Evolutionary conservation across 306 rosid genomes (phyloP).

Genomic region (Trichosanthes cucumerina): DNA sequence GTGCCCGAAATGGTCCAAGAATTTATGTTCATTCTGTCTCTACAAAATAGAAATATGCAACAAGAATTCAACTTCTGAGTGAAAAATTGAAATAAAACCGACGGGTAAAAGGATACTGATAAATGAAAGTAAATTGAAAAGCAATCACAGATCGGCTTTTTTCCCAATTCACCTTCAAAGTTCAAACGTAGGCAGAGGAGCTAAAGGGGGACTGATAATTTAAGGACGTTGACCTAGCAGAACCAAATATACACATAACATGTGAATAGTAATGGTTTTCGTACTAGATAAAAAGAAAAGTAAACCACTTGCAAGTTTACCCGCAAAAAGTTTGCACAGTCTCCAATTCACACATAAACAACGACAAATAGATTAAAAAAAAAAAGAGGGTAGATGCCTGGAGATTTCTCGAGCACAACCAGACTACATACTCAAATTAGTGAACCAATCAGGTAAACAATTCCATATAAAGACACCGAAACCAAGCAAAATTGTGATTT

Average conservation of each 20-base stretch:
- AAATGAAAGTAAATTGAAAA: background rate
- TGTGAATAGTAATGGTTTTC: slow-evolving; percentile 1
- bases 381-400: too few relatives aligned
- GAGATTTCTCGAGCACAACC: background rate
- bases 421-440: background rate
- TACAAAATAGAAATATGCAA: slow-evolving; percentile 7
- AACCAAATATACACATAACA: background rate
- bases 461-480: background rate
- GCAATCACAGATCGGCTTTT: background rate
- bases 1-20: background rate
- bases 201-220: background rate
- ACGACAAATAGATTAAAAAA: background rate
- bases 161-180: background rate
- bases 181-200: background rate
- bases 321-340: background rate
- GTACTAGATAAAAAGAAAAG: background rate
- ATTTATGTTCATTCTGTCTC: slow-evolving; percentile 1
- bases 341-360: background rate
- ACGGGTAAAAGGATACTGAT: background rate
- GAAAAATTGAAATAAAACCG: background rate
- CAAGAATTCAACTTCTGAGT: background rate
- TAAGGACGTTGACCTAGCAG: slow-evolving; percentile 5
- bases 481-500: background rate
- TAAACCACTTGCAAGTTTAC: background rate
- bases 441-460: background rate